Percentiles rank a stretch among this genome's conserved stretches.
These are phyloP conservation scores for Epichloe sibirici DNA, from an alignment of 2,329 filamentous ascomycete genomes.

Conservation along the genomic window DNA sequence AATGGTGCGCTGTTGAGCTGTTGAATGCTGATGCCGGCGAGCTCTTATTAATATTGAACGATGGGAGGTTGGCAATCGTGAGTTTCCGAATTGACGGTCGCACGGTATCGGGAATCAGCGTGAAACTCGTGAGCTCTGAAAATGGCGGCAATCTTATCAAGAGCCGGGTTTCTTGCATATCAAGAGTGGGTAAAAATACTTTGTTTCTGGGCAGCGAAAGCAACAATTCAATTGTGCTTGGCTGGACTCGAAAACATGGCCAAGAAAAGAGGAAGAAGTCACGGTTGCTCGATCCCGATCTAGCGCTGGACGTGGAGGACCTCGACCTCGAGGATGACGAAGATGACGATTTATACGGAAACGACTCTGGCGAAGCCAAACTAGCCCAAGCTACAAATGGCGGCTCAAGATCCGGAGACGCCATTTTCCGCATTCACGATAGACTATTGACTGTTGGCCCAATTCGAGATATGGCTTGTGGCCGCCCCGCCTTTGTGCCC, in stretches of 20 bases:
- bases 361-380: conserved; percentile 51
- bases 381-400: conserved; percentile 27
- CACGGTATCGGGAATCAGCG: conserved; percentile 74
- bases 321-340: conserved; percentile 49
- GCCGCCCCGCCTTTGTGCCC: conserved; percentile 36
- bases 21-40: conserved; percentile 69
- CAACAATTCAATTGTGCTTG: conserved; percentile 67
- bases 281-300: conserved; percentile 41
- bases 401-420: conserved; percentile 44
- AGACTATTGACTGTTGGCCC: conserved; percentile 66
- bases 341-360: conserved; percentile 48
- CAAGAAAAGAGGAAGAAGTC: conserved; percentile 54
- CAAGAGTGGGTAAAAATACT: conserved; percentile 51
- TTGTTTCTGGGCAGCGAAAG: conserved; percentile 82
- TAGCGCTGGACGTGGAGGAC: conserved; percentile 38
- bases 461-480: conserved; percentile 62
- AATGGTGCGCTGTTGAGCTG: conserved; percentile 67
- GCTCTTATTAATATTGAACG: conserved; percentile 67
- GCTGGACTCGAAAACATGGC: conserved; percentile 59
- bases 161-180: conserved; percentile 55
- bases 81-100: conserved; percentile 82
- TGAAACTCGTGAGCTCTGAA: conserved; percentile 52
- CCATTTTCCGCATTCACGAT: conserved; percentile 68
- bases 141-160: conserved; percentile 51
- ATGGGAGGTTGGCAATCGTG: conserved; percentile 62